Percentiles rank a stretch among this genome's conserved stretches.
Conservation (phyloP, 2,329 filamentous ascomycete species). For the Pestalotiopsis sp. region DNA sequence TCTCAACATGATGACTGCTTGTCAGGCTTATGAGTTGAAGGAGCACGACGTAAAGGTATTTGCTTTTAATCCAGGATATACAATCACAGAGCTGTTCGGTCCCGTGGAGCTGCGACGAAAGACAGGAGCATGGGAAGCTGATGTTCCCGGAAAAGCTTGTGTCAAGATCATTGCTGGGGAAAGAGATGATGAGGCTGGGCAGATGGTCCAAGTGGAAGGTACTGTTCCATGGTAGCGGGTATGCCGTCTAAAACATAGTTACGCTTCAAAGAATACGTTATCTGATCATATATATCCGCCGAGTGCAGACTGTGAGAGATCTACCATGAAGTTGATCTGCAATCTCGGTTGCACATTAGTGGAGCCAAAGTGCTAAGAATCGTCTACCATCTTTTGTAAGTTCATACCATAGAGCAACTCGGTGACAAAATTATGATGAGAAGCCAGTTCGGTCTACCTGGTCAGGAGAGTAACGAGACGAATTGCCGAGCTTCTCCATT, state of each 20-base stretch:
- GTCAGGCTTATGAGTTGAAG: constrained; percentile 18
- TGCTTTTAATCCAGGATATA: constrained; percentile 20
- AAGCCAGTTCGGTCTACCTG: too few species aligned
- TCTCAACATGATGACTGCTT: constrained; percentile 21
- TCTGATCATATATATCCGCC: neutral
- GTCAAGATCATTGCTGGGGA: constrained; percentile 1
- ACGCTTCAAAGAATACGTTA: neutral
- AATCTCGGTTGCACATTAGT: neutral
- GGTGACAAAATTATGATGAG: too few species aligned
- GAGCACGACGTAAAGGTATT: constrained; percentile 19
- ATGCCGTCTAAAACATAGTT: neutral
- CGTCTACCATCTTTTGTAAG: too few species aligned
- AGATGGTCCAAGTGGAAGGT: constrained; percentile 4
- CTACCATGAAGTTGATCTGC: neutral
- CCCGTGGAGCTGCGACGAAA: constrained; percentile 4
- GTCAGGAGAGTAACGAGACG: too few species aligned
- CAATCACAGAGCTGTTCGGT: constrained; percentile 18
- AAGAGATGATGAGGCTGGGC: neutral
- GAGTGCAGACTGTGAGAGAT: neutral
- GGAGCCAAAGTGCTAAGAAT: neutral
- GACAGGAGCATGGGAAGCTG: constrained; percentile 4
- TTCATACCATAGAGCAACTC: too few species aligned
- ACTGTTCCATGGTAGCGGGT: neutral
- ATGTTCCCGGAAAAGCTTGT: neutral
- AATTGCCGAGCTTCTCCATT: too few species aligned